phyloP scores from a whole-genome alignment of 202 grass and related monocot genomes.

The Panicum hallii region DNA sequence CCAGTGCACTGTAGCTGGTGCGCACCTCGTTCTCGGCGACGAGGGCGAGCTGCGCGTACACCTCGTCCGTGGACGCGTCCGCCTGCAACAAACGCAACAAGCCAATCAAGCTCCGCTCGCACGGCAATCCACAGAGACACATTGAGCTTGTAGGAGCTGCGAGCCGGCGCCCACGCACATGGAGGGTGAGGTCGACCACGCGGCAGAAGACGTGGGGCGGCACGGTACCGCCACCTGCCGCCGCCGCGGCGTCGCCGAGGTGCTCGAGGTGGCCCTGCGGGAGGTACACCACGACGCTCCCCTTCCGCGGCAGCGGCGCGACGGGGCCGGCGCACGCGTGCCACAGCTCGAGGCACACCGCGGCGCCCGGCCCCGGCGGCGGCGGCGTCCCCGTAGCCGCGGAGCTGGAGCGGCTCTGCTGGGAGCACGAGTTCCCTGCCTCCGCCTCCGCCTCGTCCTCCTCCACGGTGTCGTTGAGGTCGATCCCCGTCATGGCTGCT shows the following conservation, averaged over 20 bases:
- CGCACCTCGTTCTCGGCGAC: conserved; percentile 69
- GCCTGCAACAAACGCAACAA: conserved; percentile 54
- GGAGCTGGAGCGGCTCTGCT: conserved; percentile 42
- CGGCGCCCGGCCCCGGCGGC: conserved; percentile 22
- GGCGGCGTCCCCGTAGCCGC: conserved; percentile 4
- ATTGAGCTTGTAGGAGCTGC: conserved; percentile 8
- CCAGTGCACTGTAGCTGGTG: background rate
- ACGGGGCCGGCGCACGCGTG: conserved; percentile 94
- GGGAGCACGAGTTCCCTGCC: conserved; percentile 25
- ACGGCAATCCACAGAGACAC: background rate
- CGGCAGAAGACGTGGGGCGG: conserved; percentile 90
- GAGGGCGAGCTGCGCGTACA: conserved; percentile 87
- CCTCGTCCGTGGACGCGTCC: conserved; percentile 83
- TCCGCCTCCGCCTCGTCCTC: conserved; percentile 76
- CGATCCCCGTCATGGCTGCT: conserved; percentile 68
- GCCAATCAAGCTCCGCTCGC: background rate
- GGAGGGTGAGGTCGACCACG: conserved; percentile 82
- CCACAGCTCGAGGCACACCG: conserved; percentile 93
- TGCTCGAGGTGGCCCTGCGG: conserved; percentile 92
- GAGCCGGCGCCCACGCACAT: conserved; percentile 50
- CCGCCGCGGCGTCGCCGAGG: conserved; percentile 40
- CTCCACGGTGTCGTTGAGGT: conserved; percentile 96
- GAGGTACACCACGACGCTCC: conserved; percentile 82
- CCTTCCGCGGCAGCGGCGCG: conserved; percentile 71
- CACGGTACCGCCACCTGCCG: background rate